These are phyloP conservation scores for Trichoderma cornu-damae DNA, from an alignment of 2,329 filamentous ascomycete genomes.

Conservation along the genomic window DNA sequence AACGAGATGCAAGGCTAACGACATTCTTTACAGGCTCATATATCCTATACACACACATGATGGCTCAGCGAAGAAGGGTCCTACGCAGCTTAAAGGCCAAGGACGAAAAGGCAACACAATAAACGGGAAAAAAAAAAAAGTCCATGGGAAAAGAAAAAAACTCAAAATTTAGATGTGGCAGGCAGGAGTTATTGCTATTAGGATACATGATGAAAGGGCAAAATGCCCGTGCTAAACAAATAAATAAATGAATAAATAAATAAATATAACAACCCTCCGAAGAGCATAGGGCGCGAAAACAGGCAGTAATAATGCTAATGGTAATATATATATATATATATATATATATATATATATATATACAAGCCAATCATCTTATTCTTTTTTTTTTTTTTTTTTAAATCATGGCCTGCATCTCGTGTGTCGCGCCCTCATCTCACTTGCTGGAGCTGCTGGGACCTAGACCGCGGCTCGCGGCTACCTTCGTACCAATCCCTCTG, in stretches of 20 bases:
- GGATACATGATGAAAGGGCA: neutral
- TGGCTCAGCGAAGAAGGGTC: slow-evolving; percentile 78
- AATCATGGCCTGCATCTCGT: neutral
- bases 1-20: neutral
- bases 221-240: no score
- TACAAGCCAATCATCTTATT: neutral
- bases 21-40: slow-evolving; percentile 54
- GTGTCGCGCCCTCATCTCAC: neutral
- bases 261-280: no score
- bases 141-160: neutral
- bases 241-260: no score
- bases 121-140: slow-evolving; percentile 11
- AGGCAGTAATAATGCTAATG: slow-evolving; percentile 13
- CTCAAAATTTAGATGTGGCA: neutral
- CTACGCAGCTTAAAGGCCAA: slow-evolving; percentile 56
- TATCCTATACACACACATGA: slow-evolving; percentile 90
- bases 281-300: no score
- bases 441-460: neutral
- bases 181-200: neutral
- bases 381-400: neutral
- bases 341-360: no score
- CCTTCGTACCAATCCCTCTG: slow-evolving; percentile 62
- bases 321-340: no score
- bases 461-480: slow-evolving; percentile 37
- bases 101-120: slow-evolving; percentile 40